Percentiles rank a stretch among this genome's conserved stretches.
Conservation (phyloP, 257 asterid species). For the Euphrasia confusa region DNA sequence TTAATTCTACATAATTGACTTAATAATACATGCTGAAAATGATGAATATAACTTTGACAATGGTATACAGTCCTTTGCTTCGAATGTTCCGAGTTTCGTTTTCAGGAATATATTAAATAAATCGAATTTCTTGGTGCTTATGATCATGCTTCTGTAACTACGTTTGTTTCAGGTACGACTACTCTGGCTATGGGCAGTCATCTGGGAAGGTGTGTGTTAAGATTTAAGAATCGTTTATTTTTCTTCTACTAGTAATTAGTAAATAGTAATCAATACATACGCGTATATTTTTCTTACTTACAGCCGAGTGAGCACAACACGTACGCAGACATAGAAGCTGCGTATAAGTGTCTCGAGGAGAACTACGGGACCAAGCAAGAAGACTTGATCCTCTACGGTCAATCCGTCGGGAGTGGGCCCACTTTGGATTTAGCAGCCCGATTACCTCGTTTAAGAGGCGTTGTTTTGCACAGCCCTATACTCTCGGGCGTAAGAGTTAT, state of each 20-base stretch:
- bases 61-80: neutral
- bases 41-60: neutral
- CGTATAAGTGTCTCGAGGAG: slow-evolving; percentile 60
- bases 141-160: slow-evolving; percentile 25
- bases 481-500: slow-evolving; percentile 61
- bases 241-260: too few species aligned
- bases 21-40: neutral
- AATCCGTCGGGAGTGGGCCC: slow-evolving; percentile 67
- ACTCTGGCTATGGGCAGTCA: slow-evolving; percentile 94
- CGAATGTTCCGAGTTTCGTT: neutral
- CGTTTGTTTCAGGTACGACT: slow-evolving; percentile 72
- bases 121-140: slow-evolving; percentile 2
- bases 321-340: slow-evolving; percentile 62
- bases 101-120: neutral
- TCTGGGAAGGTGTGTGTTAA: slow-evolving; percentile 65
- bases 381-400: slow-evolving; percentile 52
- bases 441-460: slow-evolving; percentile 46
- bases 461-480: slow-evolving; percentile 60
- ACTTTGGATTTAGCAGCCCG: slow-evolving; percentile 56
- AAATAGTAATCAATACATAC: too few species aligned
- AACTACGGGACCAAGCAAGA: slow-evolving; percentile 61
- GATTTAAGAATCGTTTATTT: too few species aligned
- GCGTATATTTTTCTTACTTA: slow-evolving; percentile 1
- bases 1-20: neutral
- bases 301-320: slow-evolving; percentile 69